Conservation (phyloP, 2,329 filamentous ascomycete genomes). For the Neopestalotiopsis clavispora region DNA sequence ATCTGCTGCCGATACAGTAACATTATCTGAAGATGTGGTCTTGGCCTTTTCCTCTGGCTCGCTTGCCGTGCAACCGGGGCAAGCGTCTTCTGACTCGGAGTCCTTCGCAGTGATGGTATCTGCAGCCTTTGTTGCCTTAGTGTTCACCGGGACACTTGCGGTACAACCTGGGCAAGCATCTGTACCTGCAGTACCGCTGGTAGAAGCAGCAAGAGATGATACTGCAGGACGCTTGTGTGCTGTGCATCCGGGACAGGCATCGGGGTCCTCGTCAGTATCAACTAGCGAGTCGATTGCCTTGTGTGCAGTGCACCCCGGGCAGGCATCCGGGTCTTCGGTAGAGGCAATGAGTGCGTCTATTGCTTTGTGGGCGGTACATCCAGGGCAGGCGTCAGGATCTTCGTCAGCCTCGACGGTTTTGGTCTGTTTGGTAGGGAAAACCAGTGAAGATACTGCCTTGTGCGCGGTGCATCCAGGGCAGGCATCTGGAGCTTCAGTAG, state of each 20-base stretch:
- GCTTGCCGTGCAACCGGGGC: not conserved
- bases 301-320: not conserved
- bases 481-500: not conserved
- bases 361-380: not conserved
- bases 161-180: not conserved
- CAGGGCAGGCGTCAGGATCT: not conserved
- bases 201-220: not conserved
- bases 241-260: too few relatives aligned
- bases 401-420: not conserved
- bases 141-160: not conserved
- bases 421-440: not conserved
- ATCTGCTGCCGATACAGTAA: too few relatives aligned
- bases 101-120: not conserved
- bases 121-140: not conserved
- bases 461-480: not conserved
- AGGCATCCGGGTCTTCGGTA: not conserved
- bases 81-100: not conserved
- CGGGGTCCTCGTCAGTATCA: too few relatives aligned
- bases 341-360: too few relatives aligned
- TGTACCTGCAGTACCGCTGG: not conserved
- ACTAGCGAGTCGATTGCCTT: not conserved
- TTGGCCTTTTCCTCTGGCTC: not conserved
- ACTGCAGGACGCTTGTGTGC: too few relatives aligned
- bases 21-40: too few relatives aligned
- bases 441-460: too few relatives aligned